A percentile compares a stretch with the other conserved stretches of the same genome.
Evolutionary conservation across 78 protist species (phyloP).

Genomic region (Speleostelium caveatum): DNA sequence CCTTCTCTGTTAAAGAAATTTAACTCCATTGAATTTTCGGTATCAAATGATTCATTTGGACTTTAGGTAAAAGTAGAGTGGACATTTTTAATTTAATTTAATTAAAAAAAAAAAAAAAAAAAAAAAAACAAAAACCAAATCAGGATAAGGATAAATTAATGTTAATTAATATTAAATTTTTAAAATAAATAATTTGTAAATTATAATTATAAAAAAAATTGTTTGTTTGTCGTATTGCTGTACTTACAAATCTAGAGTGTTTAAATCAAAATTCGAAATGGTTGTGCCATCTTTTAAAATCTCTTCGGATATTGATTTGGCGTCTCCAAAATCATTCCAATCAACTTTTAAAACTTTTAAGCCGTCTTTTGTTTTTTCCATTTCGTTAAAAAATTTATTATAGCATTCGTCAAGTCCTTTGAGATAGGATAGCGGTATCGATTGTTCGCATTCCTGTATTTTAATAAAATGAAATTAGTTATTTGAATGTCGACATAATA

Average conservation of each 20-base stretch:
- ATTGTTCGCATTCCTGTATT: constrained; percentile 83
- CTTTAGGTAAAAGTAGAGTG: too few species aligned
- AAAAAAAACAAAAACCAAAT: not conserved
- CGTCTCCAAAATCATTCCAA: constrained; percentile 84
- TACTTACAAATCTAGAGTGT: not conserved
- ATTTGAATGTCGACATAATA: not conserved
- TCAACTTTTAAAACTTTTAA: constrained; percentile 48
- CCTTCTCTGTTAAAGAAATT: too few species aligned
- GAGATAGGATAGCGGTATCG: constrained; percentile 85
- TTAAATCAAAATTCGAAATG: not conserved
- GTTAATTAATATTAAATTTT: too few species aligned
- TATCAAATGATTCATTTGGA: too few species aligned
- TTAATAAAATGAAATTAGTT: not conserved
- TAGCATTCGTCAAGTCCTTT: constrained; percentile 72
- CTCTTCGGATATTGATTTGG: not conserved
- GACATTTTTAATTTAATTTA: too few species aligned
- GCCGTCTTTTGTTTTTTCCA: constrained; percentile 27
- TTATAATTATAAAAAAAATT: too few species aligned
- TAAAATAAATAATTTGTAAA: too few species aligned
- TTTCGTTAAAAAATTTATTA: constrained; percentile 36
- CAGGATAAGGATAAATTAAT: not conserved
- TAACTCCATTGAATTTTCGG: too few species aligned
- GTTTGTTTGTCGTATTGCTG: not conserved
- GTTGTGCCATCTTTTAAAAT: too few species aligned
- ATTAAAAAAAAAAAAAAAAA: too few species aligned